These are phyloP conservation scores for Penicillium riverlandense DNA, from an alignment of 495 filamentous ascomycete species.

Conservation along the genomic window DNA sequence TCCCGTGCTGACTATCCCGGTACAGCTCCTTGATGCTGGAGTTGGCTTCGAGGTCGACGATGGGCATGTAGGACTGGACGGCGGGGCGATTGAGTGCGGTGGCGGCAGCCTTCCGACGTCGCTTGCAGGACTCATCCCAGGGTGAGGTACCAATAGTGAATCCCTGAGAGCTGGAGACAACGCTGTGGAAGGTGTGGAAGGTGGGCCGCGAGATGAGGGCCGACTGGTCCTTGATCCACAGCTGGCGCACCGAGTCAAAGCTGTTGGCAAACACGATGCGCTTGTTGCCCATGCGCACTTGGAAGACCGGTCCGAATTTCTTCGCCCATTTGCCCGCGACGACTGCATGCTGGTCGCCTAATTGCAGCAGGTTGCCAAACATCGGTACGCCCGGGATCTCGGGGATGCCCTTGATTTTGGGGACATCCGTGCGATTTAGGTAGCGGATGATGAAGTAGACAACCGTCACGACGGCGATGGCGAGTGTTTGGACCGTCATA, in stretches of 20 bases:
- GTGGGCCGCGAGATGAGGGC: slow-evolving; percentile 64
- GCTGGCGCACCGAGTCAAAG: slow-evolving; percentile 57
- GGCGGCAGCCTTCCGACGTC: slow-evolving; percentile 60
- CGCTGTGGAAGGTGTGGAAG: slow-evolving; percentile 66
- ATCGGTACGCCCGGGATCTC: slow-evolving; percentile 57
- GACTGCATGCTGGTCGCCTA: slow-evolving; percentile 49
- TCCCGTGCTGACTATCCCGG: slow-evolving; percentile 46
- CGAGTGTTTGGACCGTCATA: slow-evolving; percentile 40
- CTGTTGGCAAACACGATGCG: slow-evolving; percentile 64
- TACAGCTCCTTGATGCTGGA: slow-evolving; percentile 59
- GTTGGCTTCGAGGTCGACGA: slow-evolving; percentile 61
- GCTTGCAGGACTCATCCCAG: slow-evolving; percentile 69
- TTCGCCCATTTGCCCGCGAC: slow-evolving; percentile 48
- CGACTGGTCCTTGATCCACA: slow-evolving; percentile 67
- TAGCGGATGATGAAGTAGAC: slow-evolving; percentile 47
- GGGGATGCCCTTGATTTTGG: slow-evolving; percentile 57
- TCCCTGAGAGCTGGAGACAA: slow-evolving; percentile 61
- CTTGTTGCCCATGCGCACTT: slow-evolving; percentile 61
- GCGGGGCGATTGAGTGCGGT: slow-evolving; percentile 63
- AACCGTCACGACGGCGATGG: slow-evolving; percentile 32
- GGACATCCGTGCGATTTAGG: slow-evolving; percentile 49
- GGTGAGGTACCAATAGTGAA: slow-evolving; percentile 70
- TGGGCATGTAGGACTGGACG: slow-evolving; percentile 62
- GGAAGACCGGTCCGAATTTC: slow-evolving; percentile 61
- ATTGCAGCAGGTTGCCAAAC: slow-evolving; percentile 55